Base-by-base conservation (phyloP, 768 basidiomycete genomes). In the Pleurotus cornucopiae region DNA sequence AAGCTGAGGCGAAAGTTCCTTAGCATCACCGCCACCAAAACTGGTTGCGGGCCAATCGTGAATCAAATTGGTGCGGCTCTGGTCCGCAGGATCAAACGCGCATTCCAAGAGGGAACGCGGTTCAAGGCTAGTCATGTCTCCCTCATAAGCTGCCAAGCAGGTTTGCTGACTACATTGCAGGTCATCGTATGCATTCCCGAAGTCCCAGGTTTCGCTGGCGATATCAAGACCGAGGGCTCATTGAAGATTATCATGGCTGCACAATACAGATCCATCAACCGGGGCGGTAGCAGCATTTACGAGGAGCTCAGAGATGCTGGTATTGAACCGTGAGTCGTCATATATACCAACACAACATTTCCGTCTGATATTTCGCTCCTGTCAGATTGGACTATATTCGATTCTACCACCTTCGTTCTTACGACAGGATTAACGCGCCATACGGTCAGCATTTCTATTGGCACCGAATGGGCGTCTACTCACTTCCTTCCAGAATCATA, bases 331-430 rank as follows among this genome's bases (percentile, higher is more conserved):
- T 91, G 62, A 60, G 88, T 72, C 1, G 20, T 37, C n/a, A 4
- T 25, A 25, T 5, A 5, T 25, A 25, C 7, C 2, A 2, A 21
- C 7, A 2, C 23, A 26, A 34, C 5, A 43, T 25, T 9, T 44
- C n/a, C 12, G 9, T 9, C 30, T 12, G 23, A 16, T 6, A 13
- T 23, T 14, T 3, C 7, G 16, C 23, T n/a, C 25, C 14, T 44
- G 53, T 57, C 51, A 92, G 91, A n/a, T 63, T 75, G 72, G 86
- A 94, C 56, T 94, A 88, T 66, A 89, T 97, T 62, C 81, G 86
- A 9, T 93, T 97, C 78, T 98, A 91, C 73, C 94, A 98, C 71
- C 78, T 99, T 21, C 82, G 97, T 26, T 76, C 87, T 1, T 99
- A 95, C 66, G 95, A 98, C 66, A 78, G 94, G 21, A 91, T 95